Conservation (phyloP, 352 stramenopile species). For the Pythium sp. region DNA sequence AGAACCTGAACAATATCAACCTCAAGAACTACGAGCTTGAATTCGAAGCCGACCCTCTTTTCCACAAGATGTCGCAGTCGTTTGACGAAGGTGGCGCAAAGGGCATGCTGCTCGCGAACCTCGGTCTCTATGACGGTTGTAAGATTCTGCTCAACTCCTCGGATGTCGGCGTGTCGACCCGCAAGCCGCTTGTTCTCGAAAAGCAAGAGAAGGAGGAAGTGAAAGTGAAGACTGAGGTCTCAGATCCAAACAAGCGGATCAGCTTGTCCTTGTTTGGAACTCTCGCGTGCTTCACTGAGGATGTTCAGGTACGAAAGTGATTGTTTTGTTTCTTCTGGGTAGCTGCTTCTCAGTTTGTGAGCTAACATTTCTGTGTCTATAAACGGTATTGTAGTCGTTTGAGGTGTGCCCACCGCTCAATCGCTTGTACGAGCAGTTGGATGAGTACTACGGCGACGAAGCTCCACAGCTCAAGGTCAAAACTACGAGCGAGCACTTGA, state of each 20-base stretch:
- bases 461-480: constrained; percentile 50
- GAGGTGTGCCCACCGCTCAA: constrained; percentile 61
- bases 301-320: constrained; percentile 40
- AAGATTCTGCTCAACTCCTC: constrained; percentile 84
- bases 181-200: constrained; percentile 24
- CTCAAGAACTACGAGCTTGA: constrained; percentile 85
- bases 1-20: constrained; percentile 87
- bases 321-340: not conserved
- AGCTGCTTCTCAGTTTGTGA: not conserved
- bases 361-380: not conserved
- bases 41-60: constrained; percentile 88
- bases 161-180: constrained; percentile 61
- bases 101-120: constrained; percentile 91
- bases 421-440: constrained; percentile 72
- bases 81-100: constrained; percentile 92
- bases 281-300: constrained; percentile 50
- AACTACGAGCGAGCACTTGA: constrained; percentile 56
- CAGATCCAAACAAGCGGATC: constrained; percentile 33
- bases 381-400: constrained; percentile 24
- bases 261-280: constrained; percentile 44
- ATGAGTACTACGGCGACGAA: constrained; percentile 55
- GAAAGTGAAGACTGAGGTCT: constrained; percentile 19
- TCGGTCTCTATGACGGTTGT: constrained; percentile 86
- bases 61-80: constrained; percentile 91
- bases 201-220: constrained; percentile 22